phyloP scores from a whole-genome alignment of 2,329 filamentous ascomycete genomes.

The Colletotrichum tanaceti region DNA sequence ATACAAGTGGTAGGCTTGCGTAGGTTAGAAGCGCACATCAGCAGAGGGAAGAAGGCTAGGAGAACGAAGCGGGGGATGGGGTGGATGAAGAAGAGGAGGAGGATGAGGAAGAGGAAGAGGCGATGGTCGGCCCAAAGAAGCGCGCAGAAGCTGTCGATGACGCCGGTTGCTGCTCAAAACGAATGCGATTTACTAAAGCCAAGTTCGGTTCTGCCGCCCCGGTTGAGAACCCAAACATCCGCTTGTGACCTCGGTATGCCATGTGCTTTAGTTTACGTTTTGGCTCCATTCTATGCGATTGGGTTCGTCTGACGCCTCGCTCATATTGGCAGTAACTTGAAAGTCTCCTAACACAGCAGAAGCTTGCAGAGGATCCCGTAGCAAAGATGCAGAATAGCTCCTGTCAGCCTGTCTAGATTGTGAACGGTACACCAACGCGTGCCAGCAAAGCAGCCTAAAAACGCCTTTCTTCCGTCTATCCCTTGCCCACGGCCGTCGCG shows the following conservation, averaged over 20 bases:
- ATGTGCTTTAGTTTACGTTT: background rate
- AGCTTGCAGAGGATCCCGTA: background rate
- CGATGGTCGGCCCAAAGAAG: background rate
- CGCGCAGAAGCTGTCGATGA: background rate
- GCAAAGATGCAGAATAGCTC: too few species aligned
- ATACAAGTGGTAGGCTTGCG: background rate
- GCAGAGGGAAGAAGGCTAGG: background rate
- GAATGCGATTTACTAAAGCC: background rate
- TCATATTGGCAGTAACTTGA: background rate
- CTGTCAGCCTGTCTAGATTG: too few species aligned
- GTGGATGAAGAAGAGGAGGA: background rate
- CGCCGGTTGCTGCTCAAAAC: background rate
- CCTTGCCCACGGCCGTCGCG: background rate
- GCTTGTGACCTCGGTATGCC: too few species aligned
- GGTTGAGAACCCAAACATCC: too few species aligned
- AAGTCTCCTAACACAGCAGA: background rate
- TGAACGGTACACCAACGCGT: background rate
- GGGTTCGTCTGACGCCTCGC: background rate
- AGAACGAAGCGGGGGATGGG: background rate
- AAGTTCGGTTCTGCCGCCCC: background rate
- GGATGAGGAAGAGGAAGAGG: background rate
- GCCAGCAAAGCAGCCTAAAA: background rate
- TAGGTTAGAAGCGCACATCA: background rate
- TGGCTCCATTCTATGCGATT: background rate
- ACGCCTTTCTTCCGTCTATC: constrained; percentile 11